phyloP scores from a whole-genome alignment of 73 alveolate genomes.

The Tetrahymena thermophila region DNA sequence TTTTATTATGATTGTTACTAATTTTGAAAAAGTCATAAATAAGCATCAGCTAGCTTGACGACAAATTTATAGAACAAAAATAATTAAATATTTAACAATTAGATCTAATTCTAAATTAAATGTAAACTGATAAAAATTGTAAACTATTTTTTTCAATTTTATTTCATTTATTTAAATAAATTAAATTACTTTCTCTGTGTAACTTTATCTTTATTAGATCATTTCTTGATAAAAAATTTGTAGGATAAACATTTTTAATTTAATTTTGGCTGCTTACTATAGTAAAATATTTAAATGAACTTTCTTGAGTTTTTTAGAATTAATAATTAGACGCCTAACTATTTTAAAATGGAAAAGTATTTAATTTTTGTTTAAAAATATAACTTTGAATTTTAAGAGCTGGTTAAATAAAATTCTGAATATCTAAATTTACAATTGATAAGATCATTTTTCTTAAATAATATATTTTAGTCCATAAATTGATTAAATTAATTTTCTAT shows the following conservation, averaged over 20 bases:
- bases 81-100: neutral
- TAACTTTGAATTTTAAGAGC: no score
- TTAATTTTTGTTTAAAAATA: no score
- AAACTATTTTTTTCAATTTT: neutral
- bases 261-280: neutral
- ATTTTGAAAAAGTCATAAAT: neutral
- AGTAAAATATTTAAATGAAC: no score
- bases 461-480: no score
- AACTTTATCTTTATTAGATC: neutral
- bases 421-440: no score
- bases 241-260: neutral
- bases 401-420: no score
- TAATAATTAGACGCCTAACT: no score
- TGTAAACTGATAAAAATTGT: neutral
- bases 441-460: no score
- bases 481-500: no score
- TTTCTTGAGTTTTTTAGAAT: no score
- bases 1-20: neutral
- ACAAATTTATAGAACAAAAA: neutral
- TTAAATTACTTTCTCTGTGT: neutral
- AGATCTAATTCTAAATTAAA: neutral
- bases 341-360: no score
- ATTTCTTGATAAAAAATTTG: no score
- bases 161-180: neutral
- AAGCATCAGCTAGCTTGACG: neutral